Evolutionary conservation across 2,329 filamentous ascomycete species (phyloP).

Genomic region (Cordyceps cicadae): DNA sequence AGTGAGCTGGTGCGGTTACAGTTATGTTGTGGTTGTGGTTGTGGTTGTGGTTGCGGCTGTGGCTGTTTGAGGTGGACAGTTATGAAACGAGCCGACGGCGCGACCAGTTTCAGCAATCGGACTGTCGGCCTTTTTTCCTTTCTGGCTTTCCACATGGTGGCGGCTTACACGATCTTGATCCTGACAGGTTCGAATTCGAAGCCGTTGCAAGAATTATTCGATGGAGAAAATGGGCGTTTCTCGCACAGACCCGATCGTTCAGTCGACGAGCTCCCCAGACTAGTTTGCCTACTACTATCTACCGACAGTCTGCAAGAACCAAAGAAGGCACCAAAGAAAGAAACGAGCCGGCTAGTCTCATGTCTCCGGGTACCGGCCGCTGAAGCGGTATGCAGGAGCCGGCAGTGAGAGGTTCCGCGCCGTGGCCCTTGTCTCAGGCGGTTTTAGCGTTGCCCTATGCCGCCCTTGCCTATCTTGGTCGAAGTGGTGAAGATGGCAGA

Average conservation of each 20-base stretch:
- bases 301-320: too few relatives aligned
- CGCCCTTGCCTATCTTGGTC: not conserved
- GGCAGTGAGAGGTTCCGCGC: slow-evolving; percentile 2
- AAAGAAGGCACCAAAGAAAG: too few relatives aligned
- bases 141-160: not conserved
- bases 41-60: not conserved
- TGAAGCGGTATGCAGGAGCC: not conserved
- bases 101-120: not conserved
- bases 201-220: not conserved
- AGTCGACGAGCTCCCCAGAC: too few relatives aligned
- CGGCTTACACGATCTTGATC: not conserved
- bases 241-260: not conserved
- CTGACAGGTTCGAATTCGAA: not conserved
- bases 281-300: too few relatives aligned
- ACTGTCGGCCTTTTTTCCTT: not conserved
- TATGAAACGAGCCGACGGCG: not conserved
- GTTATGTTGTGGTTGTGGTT: too few relatives aligned
- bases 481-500: not conserved
- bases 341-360: not conserved
- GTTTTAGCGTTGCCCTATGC: not conserved
- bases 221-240: not conserved
- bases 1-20: not conserved
- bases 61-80: not conserved
- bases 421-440: not conserved
- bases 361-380: not conserved